Percentiles rank a stretch among this genome's conserved stretches.
Conservation (phyloP, 805 yeast species). For the Zygosaccharomyces bisporus region DNA sequence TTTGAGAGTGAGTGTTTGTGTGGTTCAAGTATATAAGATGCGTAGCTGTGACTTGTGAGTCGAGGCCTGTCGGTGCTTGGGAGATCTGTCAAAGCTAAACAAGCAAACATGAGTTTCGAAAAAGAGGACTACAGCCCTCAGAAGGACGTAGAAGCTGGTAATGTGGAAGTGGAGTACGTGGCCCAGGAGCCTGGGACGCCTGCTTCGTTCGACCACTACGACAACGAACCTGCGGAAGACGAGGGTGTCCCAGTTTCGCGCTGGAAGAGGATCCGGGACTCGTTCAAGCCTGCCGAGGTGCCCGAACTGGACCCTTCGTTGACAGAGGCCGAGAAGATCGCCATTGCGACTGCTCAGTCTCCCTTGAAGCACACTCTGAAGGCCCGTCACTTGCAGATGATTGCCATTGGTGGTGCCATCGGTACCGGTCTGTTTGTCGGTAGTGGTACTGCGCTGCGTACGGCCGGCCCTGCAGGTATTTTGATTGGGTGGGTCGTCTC, state of each 20-base stretch:
- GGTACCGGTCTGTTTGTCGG: constrained; percentile 78
- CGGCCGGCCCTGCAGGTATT: constrained; percentile 67
- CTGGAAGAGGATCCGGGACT: constrained; percentile 47
- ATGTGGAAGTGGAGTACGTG: constrained; percentile 14
- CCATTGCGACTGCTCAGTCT: constrained; percentile 46
- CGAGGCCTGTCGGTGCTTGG: background rate
- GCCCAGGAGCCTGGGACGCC: constrained; percentile 12
- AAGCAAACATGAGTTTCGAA: constrained; percentile 3
- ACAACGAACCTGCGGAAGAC: constrained; percentile 1
- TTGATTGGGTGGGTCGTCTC: constrained; percentile 51
- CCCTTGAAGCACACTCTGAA: constrained; percentile 56
- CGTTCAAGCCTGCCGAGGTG: constrained; percentile 43
- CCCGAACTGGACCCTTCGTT: constrained; percentile 39
- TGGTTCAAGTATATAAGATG: background rate
- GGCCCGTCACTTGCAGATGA: constrained; percentile 56
- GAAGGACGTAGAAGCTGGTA: constrained; percentile 11
- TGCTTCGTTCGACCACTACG: constrained; percentile 5
- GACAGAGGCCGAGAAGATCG: constrained; percentile 45
- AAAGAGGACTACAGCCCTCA: background rate
- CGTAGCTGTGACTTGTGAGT: background rate
- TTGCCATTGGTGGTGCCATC: constrained; percentile 67
- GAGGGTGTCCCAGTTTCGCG: constrained; percentile 15
- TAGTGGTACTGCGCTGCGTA: constrained; percentile 56
- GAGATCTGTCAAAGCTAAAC: background rate
- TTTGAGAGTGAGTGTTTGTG: background rate